Percentiles rank a stretch among this genome's conserved stretches.
Evolutionary conservation across 495 filamentous ascomycete species (phyloP).

Genomic region (Saxophila tyrrhenica): DNA sequence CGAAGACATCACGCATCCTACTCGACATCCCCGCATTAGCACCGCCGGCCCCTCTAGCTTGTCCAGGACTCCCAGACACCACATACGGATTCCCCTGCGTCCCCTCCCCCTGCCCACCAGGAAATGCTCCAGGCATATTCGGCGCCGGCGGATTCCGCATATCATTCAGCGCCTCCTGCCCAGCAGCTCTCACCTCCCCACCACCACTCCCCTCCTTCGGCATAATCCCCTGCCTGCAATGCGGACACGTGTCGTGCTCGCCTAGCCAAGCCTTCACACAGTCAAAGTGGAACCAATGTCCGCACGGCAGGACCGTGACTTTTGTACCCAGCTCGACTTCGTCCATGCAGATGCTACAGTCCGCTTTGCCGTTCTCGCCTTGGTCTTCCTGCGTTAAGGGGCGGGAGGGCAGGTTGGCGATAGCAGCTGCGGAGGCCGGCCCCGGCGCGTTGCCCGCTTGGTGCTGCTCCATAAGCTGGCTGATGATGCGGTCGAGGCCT

Average conservation of each 20-base stretch:
- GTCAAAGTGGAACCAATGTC: slow-evolving; percentile 78
- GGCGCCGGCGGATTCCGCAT: slow-evolving; percentile 7
- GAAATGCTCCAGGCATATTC: slow-evolving; percentile 4
- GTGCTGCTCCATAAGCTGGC: slow-evolving; percentile 74
- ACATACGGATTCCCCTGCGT: slow-evolving; percentile 14
- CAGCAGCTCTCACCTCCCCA: too few relatives aligned
- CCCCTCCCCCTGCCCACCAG: slow-evolving; percentile 6
- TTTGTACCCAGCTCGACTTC: slow-evolving; percentile 61
- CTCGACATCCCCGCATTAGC: slow-evolving; percentile 1
- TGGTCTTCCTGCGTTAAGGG: slow-evolving; percentile 48
- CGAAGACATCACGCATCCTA: slow-evolving; percentile 8
- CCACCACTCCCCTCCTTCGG: slow-evolving; percentile 5
- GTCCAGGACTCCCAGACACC: slow-evolving; percentile 6
- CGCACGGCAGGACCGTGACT: slow-evolving; percentile 72
- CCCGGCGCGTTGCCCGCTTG: slow-evolving; percentile 65
- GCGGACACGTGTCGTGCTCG: slow-evolving; percentile 84
- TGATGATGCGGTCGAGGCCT: slow-evolving; percentile 78
- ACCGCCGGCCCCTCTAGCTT: neutral
- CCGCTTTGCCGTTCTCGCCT: slow-evolving; percentile 53
- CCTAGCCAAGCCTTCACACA: slow-evolving; percentile 72
- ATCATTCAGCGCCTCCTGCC: slow-evolving; percentile 12
- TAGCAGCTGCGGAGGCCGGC: slow-evolving; percentile 64
- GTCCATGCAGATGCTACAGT: slow-evolving; percentile 93
- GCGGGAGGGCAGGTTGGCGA: slow-evolving; percentile 61
- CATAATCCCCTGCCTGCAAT: slow-evolving; percentile 65